These are phyloP conservation scores for Aphanomyces stellatus DNA, from an alignment of 352 stramenopile genomes.

Conservation along the genomic window DNA sequence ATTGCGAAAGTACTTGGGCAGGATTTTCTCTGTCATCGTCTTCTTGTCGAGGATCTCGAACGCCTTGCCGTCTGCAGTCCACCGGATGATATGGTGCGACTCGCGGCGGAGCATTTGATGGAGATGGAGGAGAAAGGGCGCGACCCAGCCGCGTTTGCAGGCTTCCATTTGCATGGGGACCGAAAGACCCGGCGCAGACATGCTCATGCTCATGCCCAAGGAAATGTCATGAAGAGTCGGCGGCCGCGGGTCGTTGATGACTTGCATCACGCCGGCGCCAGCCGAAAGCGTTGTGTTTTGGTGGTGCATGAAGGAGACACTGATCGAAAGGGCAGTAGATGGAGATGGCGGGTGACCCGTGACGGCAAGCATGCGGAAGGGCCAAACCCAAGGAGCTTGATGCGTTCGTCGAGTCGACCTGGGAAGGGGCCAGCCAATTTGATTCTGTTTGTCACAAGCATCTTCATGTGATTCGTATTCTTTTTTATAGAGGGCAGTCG, in stretches of 20 bases:
- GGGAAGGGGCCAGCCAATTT: not conserved
- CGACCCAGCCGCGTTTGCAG: constrained; percentile 32
- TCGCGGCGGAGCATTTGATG: constrained; percentile 79
- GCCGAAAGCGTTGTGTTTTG: not conserved
- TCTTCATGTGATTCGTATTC: not conserved
- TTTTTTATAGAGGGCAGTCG: too few species aligned
- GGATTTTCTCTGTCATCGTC: constrained; percentile 77
- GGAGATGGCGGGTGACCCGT: too few species aligned
- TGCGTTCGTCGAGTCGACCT: not conserved
- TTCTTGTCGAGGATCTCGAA: constrained; percentile 84
- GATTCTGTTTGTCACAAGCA: not conserved
- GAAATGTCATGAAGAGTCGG: not conserved
- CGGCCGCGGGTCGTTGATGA: too few species aligned
- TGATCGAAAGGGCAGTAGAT: not conserved
- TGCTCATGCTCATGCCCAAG: not conserved
- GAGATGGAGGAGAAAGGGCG: constrained; percentile 77
- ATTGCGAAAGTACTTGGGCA: constrained; percentile 94
- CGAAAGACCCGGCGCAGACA: not conserved
- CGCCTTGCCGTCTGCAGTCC: constrained; percentile 59
- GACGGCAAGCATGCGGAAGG: too few species aligned
- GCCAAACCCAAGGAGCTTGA: too few species aligned
- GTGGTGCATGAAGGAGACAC: not conserved
- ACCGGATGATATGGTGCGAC: constrained; percentile 69
- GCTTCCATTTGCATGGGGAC: constrained; percentile 19
- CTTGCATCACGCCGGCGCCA: too few species aligned